A percentile compares a stretch with the other conserved stretches of the same genome.
Conservation (phyloP, 768 basidiomycete species). For the Rhodosporidiobolus sp. region DNA sequence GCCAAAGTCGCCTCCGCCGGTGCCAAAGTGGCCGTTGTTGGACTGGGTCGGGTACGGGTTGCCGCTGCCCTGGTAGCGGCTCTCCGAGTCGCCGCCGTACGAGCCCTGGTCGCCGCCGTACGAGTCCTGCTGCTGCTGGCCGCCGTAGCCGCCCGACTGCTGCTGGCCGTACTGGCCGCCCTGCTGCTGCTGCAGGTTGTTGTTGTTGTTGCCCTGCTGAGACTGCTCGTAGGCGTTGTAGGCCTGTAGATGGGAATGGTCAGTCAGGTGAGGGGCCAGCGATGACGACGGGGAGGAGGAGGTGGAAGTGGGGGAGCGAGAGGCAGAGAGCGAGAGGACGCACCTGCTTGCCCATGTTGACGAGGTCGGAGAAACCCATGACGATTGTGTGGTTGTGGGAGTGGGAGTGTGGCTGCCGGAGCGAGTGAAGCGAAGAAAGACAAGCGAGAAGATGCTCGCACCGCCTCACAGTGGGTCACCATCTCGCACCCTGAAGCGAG, state of each 20-base stretch:
- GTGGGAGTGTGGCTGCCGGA: too few relatives aligned
- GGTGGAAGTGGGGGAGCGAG: too few relatives aligned
- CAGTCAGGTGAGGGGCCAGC: background rate
- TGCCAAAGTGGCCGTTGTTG: slow-evolving; percentile 8
- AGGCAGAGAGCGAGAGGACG: background rate
- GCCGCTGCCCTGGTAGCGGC: background rate
- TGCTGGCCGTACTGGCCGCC: slow-evolving; percentile 9
- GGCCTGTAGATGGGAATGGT: background rate
- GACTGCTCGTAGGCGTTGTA: slow-evolving; percentile 21
- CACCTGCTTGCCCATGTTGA: slow-evolving; percentile 26
- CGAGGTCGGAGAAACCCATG: too few relatives aligned
- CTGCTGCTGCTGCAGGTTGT: slow-evolving; percentile 5
- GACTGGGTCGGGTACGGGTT: background rate
- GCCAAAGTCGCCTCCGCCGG: slow-evolving; percentile 22
- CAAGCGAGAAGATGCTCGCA: too few relatives aligned
- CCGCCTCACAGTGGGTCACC: too few relatives aligned
- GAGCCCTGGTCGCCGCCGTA: background rate
- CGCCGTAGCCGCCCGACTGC: background rate
- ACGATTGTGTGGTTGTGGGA: too few relatives aligned
- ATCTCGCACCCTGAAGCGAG: too few relatives aligned
- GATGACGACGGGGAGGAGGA: background rate
- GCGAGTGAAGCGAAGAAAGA: too few relatives aligned
- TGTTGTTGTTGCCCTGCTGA: slow-evolving; percentile 1
- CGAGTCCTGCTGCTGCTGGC: too few relatives aligned
- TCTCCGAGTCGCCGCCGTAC: background rate